These are phyloP conservation scores for Syzygium aromaticum DNA, from an alignment of 345 rosid species.

Conservation along the genomic window DNA sequence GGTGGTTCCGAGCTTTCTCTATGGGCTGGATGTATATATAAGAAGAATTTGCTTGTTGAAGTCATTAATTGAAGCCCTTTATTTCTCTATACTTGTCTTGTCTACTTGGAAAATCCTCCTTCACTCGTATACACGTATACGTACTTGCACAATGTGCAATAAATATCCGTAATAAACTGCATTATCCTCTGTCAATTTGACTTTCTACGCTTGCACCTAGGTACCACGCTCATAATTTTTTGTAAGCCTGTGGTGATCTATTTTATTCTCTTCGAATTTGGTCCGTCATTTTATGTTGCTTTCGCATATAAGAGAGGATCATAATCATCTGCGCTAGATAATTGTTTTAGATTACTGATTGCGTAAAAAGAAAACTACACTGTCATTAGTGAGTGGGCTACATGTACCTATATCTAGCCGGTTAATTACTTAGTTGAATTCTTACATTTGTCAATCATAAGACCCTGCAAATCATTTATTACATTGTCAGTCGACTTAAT, in stretches of 20 bases:
- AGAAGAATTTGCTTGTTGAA: neutral
- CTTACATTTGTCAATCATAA: no score
- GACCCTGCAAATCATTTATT: neutral
- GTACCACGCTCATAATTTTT: neutral
- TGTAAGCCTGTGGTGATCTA: neutral
- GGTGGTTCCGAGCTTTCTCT: neutral
- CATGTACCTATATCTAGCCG: no score
- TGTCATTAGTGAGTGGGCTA: no score
- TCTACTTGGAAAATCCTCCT: neutral
- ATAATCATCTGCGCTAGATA: neutral
- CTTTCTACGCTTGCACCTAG: neutral
- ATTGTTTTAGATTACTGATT: neutral
- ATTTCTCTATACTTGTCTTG: neutral
- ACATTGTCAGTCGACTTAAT: neutral
- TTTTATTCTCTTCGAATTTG: neutral
- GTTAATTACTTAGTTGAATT: no score
- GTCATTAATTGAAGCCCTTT: neutral
- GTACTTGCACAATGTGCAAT: neutral
- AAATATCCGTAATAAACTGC: neutral
- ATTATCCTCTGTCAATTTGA: neutral
- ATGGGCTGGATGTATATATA: neutral
- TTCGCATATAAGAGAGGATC: neutral
- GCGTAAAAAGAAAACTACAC: neutral
- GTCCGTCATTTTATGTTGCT: neutral
- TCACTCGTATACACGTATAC: neutral